Conservation (phyloP, 129 eudicot genomes). For the Cynara cardunculus region DNA sequence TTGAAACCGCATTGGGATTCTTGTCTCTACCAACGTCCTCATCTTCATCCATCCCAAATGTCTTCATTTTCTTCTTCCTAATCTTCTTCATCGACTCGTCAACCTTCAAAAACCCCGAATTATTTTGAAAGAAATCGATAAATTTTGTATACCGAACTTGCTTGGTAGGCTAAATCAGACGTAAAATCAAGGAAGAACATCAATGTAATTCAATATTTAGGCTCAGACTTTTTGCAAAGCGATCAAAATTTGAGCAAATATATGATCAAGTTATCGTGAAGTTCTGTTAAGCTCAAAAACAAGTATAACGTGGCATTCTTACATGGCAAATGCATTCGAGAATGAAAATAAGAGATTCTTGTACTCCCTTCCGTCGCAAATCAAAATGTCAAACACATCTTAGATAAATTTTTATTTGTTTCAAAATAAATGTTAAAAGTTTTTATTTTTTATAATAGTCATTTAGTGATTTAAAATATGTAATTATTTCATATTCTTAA, state of each 20-base stretch:
- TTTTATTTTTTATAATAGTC: no score
- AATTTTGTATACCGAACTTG: neutral
- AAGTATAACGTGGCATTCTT: conserved; percentile 12
- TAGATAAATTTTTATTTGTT: no score
- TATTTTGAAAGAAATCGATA: neutral
- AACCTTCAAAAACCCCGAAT: conserved; percentile 25
- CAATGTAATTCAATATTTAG: neutral
- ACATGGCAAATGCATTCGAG: no score
- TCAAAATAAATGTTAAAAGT: no score
- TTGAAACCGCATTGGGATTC: conserved; percentile 50
- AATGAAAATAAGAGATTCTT: no score
- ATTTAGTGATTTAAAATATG: no score
- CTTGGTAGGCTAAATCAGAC: neutral
- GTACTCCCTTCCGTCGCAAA: no score
- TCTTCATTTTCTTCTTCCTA: conserved; percentile 37
- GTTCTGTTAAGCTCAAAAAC: neutral
- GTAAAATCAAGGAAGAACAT: neutral
- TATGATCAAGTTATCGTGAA: neutral
- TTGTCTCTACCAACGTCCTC: conserved; percentile 35
- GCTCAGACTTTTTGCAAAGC: neutral
- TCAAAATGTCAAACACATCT: no score
- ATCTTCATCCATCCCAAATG: conserved; percentile 35
- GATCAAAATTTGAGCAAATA: neutral
- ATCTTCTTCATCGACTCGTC: conserved; percentile 14
- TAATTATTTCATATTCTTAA: no score